Conservation (phyloP, 306 rosid species). For the Medicago truncatula region DNA sequence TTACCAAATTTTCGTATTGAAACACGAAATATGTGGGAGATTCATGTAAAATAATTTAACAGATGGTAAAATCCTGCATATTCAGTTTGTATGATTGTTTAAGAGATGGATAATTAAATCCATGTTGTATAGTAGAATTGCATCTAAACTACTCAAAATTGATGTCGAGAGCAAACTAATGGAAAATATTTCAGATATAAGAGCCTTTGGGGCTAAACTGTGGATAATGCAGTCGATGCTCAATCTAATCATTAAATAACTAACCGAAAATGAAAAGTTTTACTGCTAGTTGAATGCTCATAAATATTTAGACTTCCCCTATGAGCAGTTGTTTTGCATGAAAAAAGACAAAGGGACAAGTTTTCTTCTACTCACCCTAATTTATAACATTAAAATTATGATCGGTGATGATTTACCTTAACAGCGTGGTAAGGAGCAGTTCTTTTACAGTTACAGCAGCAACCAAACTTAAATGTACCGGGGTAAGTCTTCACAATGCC, state of each 20-base stretch:
- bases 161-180: background rate
- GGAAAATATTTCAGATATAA: background rate
- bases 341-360: conserved; percentile 21
- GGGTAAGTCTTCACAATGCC: conserved; percentile 86
- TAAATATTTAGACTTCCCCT: conserved; percentile 5
- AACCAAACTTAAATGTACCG: conserved; percentile 53
- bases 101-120: conserved; percentile 29
- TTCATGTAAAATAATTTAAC: background rate
- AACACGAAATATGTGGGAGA: conserved; percentile 26
- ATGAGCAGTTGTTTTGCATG: conserved; percentile 8
- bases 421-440: conserved; percentile 67
- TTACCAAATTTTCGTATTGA: conserved; percentile 4
- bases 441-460: conserved; percentile 70
- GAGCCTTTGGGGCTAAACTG: background rate
- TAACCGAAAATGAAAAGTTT: background rate
- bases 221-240: conserved; percentile 6
- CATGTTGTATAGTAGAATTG: conserved; percentile 9
- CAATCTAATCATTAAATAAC: conserved; percentile 14
- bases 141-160: background rate
- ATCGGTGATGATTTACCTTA: conserved; percentile 59
- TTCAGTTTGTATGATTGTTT: conserved; percentile 4
- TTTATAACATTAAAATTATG: conserved; percentile 20
- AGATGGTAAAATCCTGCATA: conserved; percentile 5
- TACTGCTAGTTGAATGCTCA: background rate
- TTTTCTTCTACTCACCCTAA: conserved; percentile 33